A percentile compares a stretch with the other conserved stretches of the same genome.
Evolutionary conservation across 2,329 filamentous ascomycete genomes (phyloP).

Genomic region (Ceratocystis albifundus): DNA sequence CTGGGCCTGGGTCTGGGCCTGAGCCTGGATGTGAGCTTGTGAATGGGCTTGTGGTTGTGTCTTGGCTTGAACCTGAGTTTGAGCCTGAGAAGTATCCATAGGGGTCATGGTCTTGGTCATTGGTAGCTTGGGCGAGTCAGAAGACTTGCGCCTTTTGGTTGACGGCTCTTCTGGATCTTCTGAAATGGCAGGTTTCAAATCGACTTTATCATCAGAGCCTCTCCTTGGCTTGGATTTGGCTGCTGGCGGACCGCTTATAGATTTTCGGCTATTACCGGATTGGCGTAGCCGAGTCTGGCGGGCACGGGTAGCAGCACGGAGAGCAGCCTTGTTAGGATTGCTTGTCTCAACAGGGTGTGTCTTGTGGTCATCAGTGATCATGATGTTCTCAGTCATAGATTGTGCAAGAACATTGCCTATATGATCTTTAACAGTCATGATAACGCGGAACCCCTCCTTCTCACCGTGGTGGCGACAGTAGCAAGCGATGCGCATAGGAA

Average conservation of each 20-base stretch:
- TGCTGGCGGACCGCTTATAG: slow-evolving; percentile 6
- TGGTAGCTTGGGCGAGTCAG: slow-evolving; percentile 58
- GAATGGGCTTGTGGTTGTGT: slow-evolving; percentile 24
- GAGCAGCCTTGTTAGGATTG: slow-evolving; percentile 18
- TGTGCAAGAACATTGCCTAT: slow-evolving; percentile 68
- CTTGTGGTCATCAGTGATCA: slow-evolving; percentile 98
- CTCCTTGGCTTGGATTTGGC: slow-evolving; percentile 6
- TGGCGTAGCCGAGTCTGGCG: slow-evolving; percentile 27
- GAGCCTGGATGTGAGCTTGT: slow-evolving; percentile 26
- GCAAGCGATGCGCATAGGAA: slow-evolving; percentile 91
- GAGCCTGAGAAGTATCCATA: slow-evolving; percentile 46
- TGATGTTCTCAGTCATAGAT: slow-evolving; percentile 73
- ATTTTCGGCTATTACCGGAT: slow-evolving; percentile 22
- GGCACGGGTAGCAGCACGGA: slow-evolving; percentile 29
- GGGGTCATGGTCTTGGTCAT: slow-evolving; percentile 70
- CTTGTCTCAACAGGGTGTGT: slow-evolving; percentile 43
- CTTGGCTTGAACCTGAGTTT: slow-evolving; percentile 26
- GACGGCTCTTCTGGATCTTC: slow-evolving; percentile 35
- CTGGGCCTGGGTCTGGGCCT: slow-evolving; percentile 26
- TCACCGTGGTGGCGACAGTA: slow-evolving; percentile 94
- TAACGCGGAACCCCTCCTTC: slow-evolving; percentile 77
- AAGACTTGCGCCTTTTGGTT: slow-evolving; percentile 69
- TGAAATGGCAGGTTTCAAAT: slow-evolving; percentile 1
- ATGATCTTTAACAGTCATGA: slow-evolving; percentile 85
- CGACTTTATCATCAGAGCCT: slow-evolving; percentile 22